Evolutionary conservation across 148 eudicot genomes (phyloP).

Genomic region (Drosera capensis): DNA sequence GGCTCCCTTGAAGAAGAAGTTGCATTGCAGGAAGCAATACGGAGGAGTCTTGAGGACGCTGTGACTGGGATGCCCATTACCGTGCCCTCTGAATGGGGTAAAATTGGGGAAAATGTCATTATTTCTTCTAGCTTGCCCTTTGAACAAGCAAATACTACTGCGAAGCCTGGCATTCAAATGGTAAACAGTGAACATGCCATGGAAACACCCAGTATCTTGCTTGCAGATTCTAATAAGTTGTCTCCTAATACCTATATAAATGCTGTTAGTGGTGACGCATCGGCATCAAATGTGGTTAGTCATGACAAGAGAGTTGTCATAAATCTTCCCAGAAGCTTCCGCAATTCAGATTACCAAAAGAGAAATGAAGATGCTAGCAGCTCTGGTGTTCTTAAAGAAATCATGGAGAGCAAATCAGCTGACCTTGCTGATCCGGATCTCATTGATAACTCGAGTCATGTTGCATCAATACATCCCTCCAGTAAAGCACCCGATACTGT

Average conservation of each 20-base stretch:
- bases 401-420: neutral
- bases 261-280: conserved; percentile 6
- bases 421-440: conserved; percentile 12
- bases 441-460: conserved; percentile 8
- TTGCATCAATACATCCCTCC: conserved; percentile 4
- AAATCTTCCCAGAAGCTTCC: conserved; percentile 2
- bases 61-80: conserved; percentile 10
- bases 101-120: conserved; percentile 6
- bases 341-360: conserved; percentile 7
- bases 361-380: conserved; percentile 9
- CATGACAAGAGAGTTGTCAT: conserved; percentile 5
- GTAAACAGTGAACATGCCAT: conserved; percentile 7
- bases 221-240: neutral
- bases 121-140: conserved; percentile 7
- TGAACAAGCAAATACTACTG: conserved; percentile 12
- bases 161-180: conserved; percentile 9
- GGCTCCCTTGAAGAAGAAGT: conserved; percentile 69
- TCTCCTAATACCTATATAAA: conserved; percentile 4
- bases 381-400: conserved; percentile 13
- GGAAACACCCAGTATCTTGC: conserved; percentile 8
- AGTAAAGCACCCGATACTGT: conserved; percentile 7
- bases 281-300: neutral
- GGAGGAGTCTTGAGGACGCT: conserved; percentile 56
- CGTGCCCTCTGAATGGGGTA: conserved; percentile 15
- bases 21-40: conserved; percentile 71